A percentile compares a stretch with the other conserved stretches of the same genome.
phyloP scores from a whole-genome alignment of 2,329 filamentous ascomycete species.

The Colletotrichum tropicale region DNA sequence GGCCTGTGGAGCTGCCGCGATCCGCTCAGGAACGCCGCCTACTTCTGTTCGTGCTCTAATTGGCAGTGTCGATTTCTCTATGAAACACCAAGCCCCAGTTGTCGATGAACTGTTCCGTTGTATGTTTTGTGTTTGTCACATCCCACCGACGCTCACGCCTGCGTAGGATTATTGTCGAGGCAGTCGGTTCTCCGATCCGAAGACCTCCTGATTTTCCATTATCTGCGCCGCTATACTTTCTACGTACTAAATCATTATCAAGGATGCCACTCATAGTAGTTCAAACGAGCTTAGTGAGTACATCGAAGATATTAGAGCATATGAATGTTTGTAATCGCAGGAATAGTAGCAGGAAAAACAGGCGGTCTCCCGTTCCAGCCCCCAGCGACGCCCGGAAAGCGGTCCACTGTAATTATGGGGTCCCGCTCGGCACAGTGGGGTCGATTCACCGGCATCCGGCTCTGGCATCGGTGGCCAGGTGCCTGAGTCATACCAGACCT shows the following conservation, averaged over 20 bases:
- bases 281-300: too few species aligned
- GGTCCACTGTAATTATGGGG: neutral
- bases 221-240: neutral
- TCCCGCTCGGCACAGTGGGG: neutral
- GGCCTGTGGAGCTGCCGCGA: neutral
- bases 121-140: neutral
- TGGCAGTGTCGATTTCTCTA: rapidly evolving
- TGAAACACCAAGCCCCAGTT: neutral
- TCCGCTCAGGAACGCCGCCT: neutral
- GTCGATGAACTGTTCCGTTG: neutral
- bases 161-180: neutral
- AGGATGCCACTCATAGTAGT: rapidly evolving
- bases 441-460: neutral
- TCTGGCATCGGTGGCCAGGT: neutral
- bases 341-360: neutral
- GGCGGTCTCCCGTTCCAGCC: neutral
- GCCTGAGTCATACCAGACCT: neutral
- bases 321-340: neutral
- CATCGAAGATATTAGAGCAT: rapidly evolving
- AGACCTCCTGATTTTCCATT: neutral
- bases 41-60: neutral
- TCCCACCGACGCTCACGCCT: rapidly evolving
- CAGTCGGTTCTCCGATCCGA: neutral
- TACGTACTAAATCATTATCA: neutral
- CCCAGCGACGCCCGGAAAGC: neutral